These are phyloP conservation scores for Saccharomycopsis fodiens DNA, from an alignment of 805 yeast species.

Conservation along the genomic window DNA sequence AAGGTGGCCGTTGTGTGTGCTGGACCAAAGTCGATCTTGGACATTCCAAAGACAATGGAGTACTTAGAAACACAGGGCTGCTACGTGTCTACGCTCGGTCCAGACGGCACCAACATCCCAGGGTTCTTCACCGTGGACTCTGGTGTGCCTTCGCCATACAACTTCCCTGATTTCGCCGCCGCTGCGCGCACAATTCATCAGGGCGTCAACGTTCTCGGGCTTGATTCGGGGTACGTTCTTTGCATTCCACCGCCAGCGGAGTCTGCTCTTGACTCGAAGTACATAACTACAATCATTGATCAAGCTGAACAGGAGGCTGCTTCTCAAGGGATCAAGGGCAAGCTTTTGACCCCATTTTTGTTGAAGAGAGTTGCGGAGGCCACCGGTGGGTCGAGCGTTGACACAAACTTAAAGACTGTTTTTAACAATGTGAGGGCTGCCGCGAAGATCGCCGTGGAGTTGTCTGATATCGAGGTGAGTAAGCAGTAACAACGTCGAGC, in stretches of 20 bases:
- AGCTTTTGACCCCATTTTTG: slow-evolving; percentile 72
- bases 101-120: slow-evolving; percentile 51
- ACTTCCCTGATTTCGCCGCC: slow-evolving; percentile 40
- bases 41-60: slow-evolving; percentile 74
- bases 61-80: slow-evolving; percentile 89
- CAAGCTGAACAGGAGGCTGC: slow-evolving; percentile 53
- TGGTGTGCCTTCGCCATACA: slow-evolving; percentile 63
- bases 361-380: slow-evolving; percentile 53
- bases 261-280: slow-evolving; percentile 45
- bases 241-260: slow-evolving; percentile 77
- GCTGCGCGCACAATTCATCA: slow-evolving; percentile 58
- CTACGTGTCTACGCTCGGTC: slow-evolving; percentile 63
- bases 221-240: slow-evolving; percentile 64
- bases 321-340: slow-evolving; percentile 50
- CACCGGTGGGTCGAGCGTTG: slow-evolving; percentile 66
- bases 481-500: slow-evolving; percentile 2
- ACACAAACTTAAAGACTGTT: slow-evolving; percentile 68
- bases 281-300: slow-evolving; percentile 49
- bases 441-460: slow-evolving; percentile 53
- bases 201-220: slow-evolving; percentile 38
- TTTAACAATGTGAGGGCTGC: slow-evolving; percentile 68
- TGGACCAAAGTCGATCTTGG: slow-evolving; percentile 84
- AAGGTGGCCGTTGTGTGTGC: slow-evolving; percentile 88
- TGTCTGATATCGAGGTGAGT: slow-evolving; percentile 33
- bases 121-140: slow-evolving; percentile 79